These are phyloP conservation scores for Lenwebbia sp. DNA, from an alignment of 345 rosid species.

Conservation along the genomic window DNA sequence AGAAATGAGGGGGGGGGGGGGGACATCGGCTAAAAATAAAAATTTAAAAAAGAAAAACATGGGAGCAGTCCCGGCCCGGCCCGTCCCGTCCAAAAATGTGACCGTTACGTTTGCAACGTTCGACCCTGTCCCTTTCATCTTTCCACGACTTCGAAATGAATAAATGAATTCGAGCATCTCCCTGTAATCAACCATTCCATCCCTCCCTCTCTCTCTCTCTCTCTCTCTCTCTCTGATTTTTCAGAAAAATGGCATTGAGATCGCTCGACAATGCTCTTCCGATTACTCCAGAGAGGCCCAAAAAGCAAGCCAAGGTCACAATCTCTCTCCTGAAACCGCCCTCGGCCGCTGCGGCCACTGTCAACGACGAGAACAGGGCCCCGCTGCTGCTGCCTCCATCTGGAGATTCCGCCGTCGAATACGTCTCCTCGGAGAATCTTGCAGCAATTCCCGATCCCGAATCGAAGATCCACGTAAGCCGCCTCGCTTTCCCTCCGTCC, in stretches of 20 bases:
- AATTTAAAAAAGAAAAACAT: neutral
- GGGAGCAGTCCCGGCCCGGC: neutral
- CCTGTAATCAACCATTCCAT: neutral
- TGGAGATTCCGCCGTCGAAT: slow-evolving; percentile 44
- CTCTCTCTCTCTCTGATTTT: neutral
- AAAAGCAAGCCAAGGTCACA: slow-evolving; percentile 47
- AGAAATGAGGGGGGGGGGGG: no score
- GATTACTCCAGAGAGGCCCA: slow-evolving; percentile 38
- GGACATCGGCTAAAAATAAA: neutral
- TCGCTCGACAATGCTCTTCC: slow-evolving; percentile 81
- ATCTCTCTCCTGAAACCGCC: slow-evolving; percentile 17
- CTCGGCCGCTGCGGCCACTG: neutral
- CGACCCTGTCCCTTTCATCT: neutral
- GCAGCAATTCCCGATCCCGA: slow-evolving; percentile 41
- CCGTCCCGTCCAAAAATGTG: neutral
- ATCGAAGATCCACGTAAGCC: slow-evolving; percentile 29
- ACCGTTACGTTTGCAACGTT: neutral
- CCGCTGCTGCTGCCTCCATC: slow-evolving; percentile 16
- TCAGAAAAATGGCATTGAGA: slow-evolving; percentile 55
- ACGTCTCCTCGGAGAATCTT: slow-evolving; percentile 54
- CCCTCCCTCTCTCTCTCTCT: neutral
- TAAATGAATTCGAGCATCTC: neutral
- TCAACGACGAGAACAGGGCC: slow-evolving; percentile 55
- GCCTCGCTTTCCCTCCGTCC: neutral
- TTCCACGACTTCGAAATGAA: neutral